A percentile compares a stretch with the other conserved stretches of the same genome.
Evolutionary conservation across 306 rosid genomes (phyloP).

Genomic region (Pyrus bretschneideri): DNA sequence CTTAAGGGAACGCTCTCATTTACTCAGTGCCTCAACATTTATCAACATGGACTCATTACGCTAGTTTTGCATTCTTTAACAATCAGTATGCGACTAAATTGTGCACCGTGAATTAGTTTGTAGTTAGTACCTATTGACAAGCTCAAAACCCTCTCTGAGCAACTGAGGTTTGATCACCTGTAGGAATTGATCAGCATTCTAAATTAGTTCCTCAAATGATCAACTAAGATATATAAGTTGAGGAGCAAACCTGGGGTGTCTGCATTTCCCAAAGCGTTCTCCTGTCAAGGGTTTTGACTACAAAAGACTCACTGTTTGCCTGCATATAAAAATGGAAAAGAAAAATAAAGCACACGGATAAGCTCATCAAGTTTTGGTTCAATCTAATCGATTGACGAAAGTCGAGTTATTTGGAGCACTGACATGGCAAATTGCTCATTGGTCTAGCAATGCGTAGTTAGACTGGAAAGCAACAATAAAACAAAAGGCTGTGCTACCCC

Average conservation of each 20-base stretch:
- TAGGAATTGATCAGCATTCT: slow-evolving; percentile 10
- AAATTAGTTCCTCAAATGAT: neutral
- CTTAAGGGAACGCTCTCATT: neutral
- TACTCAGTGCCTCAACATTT: neutral
- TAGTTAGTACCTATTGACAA: slow-evolving; percentile 72
- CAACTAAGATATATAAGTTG: neutral
- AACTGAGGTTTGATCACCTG: slow-evolving; percentile 81
- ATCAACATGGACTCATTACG: neutral
- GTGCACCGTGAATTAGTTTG: neutral
- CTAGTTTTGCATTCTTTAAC: neutral
- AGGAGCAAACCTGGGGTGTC: slow-evolving; percentile 78
- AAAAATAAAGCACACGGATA: neutral
- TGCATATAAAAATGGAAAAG: slow-evolving; percentile 26
- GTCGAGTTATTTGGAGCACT: neutral
- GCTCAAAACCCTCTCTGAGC: slow-evolving; percentile 86
- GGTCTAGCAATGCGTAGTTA: neutral
- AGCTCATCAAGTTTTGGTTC: neutral
- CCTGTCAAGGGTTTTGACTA: slow-evolving; percentile 73
- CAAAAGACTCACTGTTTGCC: slow-evolving; percentile 78
- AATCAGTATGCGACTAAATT: neutral
- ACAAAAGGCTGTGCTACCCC: neutral
- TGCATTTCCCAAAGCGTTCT: slow-evolving; percentile 97
- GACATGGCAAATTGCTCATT: neutral
- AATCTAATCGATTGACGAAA: neutral
- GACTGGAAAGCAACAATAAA: neutral